Percentiles rank a stretch among this genome's conserved stretches.
phyloP scores from a whole-genome alignment of 106 monocot species.

The Acanthochlamys bracteata region DNA sequence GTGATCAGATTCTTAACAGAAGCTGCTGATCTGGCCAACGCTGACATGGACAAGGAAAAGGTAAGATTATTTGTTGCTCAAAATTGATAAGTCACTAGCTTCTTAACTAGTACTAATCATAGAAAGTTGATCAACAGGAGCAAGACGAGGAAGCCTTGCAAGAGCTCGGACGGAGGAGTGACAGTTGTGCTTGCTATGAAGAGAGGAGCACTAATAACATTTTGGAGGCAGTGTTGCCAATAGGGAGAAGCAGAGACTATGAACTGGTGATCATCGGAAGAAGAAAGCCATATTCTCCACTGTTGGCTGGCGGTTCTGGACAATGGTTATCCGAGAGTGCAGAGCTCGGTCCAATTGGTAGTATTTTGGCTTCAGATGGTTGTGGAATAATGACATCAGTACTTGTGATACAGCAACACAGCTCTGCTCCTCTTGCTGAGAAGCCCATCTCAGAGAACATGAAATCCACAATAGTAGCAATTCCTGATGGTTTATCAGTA shows the following conservation, averaged over 20 bases:
- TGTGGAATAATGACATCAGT: neutral
- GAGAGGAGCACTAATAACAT: neutral
- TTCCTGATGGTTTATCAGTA: neutral
- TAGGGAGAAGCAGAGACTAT: slow-evolving; percentile 2
- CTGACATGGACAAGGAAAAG: neutral
- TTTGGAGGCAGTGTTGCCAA: neutral
- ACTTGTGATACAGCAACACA: slow-evolving; percentile 1
- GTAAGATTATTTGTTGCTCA: neutral
- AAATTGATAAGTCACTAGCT: neutral
- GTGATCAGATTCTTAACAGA: slow-evolving; percentile 3
- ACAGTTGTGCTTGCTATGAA: neutral
- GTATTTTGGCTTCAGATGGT: neutral
- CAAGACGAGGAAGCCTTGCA: neutral
- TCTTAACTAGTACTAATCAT: neutral
- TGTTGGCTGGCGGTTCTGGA: neutral
- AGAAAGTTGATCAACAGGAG: neutral
- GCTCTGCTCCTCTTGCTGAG: neutral
- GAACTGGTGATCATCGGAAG: neutral
- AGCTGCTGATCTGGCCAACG: neutral
- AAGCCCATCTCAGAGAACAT: neutral
- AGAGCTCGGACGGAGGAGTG: neutral
- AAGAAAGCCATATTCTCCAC: neutral
- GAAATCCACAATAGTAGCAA: neutral
- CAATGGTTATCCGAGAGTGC: neutral
- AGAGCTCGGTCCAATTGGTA: neutral